A percentile compares a stretch with the other conserved stretches of the same genome.
phyloP scores from a whole-genome alignment of 495 filamentous ascomycete genomes.

The Podospora pseudocomata region DNA sequence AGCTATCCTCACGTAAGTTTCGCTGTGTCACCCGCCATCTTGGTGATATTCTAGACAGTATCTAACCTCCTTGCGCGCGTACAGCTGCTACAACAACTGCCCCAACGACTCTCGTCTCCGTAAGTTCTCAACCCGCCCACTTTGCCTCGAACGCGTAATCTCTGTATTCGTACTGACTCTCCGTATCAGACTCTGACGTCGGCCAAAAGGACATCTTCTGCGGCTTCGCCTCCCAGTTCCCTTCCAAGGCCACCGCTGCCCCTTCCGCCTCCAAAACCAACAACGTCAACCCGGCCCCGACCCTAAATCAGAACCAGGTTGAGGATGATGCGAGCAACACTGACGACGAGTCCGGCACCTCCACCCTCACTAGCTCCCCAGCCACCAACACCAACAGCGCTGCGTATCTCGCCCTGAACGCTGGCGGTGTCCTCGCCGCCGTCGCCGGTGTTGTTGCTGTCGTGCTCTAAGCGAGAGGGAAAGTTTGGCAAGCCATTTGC shows the following conservation, averaged over 20 bases:
- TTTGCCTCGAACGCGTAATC: not conserved
- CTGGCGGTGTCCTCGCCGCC: constrained; percentile 31
- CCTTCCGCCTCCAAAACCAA: constrained; percentile 13
- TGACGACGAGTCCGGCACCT: constrained; percentile 14
- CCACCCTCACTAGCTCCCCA: constrained; percentile 22
- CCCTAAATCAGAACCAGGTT: constrained; percentile 8
- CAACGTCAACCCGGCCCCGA: constrained; percentile 2
- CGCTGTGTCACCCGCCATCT: not conserved
- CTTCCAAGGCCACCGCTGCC: constrained; percentile 22
- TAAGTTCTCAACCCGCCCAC: constrained; percentile 10
- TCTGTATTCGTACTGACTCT: not conserved
- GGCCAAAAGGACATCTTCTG: constrained; percentile 43
- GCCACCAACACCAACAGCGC: constrained; percentile 32
- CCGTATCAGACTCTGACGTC: not conserved
- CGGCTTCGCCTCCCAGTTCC: constrained; percentile 36
- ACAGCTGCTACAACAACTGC: constrained; percentile 50
- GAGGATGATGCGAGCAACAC: constrained; percentile 19
- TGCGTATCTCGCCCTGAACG: constrained; percentile 32
- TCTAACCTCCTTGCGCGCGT: not conserved
- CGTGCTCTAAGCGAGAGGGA: constrained; percentile 25
- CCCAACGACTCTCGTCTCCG: constrained; percentile 37
- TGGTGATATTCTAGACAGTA: not conserved
- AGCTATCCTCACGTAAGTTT: constrained; percentile 38
- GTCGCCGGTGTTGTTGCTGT: constrained; percentile 36
- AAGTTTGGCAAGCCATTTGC: not conserved